These are phyloP conservation scores for Haplosporangium sp. DNA, from an alignment of 371 early-diverging fungal genomes.

Conservation along the genomic window DNA sequence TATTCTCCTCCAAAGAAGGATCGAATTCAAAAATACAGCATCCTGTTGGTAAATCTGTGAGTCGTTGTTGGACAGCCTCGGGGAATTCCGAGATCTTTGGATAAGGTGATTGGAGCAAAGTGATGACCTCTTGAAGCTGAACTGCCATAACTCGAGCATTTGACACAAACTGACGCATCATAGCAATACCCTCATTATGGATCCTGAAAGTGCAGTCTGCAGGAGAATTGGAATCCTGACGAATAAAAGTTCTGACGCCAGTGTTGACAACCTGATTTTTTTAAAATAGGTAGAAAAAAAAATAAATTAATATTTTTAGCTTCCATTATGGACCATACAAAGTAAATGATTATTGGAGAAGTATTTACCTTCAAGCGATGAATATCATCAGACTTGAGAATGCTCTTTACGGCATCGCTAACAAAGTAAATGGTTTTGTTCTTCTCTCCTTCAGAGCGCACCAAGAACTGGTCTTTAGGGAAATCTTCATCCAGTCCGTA, in stretches of 20 bases:
- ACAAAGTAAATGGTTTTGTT: conserved; percentile 87
- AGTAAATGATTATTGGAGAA: neutral
- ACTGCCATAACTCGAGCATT: conserved; percentile 67
- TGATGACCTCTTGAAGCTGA: conserved; percentile 62
- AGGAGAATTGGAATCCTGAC: conserved; percentile 69
- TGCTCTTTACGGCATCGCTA: conserved; percentile 76
- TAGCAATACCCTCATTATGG: conserved; percentile 81
- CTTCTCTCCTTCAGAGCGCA: conserved; percentile 79
- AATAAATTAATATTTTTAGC: conserved; percentile 1
- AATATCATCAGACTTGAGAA: conserved; percentile 76
- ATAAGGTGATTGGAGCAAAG: conserved; percentile 61
- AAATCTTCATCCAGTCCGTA: conserved; percentile 80
- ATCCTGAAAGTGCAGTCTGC: conserved; percentile 81
- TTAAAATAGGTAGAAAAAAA: conserved; percentile 1
- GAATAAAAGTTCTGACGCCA: conserved; percentile 86
- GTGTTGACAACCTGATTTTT: conserved; percentile 81
- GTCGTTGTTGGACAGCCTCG: conserved; percentile 32
- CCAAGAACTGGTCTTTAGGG: conserved; percentile 85
- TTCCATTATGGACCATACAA: no score
- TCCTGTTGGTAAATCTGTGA: conserved; percentile 57
- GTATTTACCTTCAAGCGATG: conserved; percentile 72
- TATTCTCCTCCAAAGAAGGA: conserved; percentile 57
- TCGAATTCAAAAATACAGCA: conserved; percentile 74
- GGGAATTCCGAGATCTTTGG: conserved; percentile 40
- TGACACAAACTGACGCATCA: conserved; percentile 71